Evolutionary conservation across 257 asterid genomes (phyloP).

Genomic region (Salvia hispanica): DNA sequence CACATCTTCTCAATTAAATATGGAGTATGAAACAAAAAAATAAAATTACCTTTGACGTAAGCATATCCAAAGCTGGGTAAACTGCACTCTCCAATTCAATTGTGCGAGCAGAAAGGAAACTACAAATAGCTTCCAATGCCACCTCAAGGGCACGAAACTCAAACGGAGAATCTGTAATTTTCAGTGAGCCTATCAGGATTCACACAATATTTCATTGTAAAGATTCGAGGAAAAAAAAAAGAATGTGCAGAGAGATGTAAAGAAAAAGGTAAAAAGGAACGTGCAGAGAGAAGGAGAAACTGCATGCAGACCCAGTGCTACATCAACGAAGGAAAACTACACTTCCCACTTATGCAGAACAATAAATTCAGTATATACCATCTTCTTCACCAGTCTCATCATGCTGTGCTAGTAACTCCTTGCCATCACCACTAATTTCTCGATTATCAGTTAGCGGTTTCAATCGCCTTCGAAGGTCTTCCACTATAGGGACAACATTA

Average conservation of each 20-base stretch:
- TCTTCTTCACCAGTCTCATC: slow-evolving; percentile 86
- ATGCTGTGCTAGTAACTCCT: slow-evolving; percentile 44
- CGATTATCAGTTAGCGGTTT: slow-evolving; percentile 47
- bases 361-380: slow-evolving; percentile 42
- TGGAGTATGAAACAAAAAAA: neutral
- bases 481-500: slow-evolving; percentile 74
- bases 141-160: slow-evolving; percentile 88
- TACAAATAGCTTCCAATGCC: slow-evolving; percentile 94
- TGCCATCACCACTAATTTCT: slow-evolving; percentile 64
- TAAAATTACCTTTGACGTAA: slow-evolving; percentile 76
- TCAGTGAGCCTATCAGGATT: slow-evolving; percentile 30
- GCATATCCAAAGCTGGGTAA: slow-evolving; percentile 91
- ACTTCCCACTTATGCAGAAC: slow-evolving; percentile 12
- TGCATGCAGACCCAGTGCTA: slow-evolving; percentile 5
- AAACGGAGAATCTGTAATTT: slow-evolving; percentile 73
- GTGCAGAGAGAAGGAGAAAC: neutral
- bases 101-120: slow-evolving; percentile 78
- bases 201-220: slow-evolving; percentile 10
- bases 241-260: no score
- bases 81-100: slow-evolving; percentile 85
- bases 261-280: neutral
- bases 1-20: no score
- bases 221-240: neutral
- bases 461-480: slow-evolving; percentile 78
- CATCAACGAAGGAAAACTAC: slow-evolving; percentile 1